Percentiles rank a stretch among this genome's conserved stretches.
phyloP scores from a whole-genome alignment of 2,329 filamentous ascomycete species.

The Monosporascus sp. region DNA sequence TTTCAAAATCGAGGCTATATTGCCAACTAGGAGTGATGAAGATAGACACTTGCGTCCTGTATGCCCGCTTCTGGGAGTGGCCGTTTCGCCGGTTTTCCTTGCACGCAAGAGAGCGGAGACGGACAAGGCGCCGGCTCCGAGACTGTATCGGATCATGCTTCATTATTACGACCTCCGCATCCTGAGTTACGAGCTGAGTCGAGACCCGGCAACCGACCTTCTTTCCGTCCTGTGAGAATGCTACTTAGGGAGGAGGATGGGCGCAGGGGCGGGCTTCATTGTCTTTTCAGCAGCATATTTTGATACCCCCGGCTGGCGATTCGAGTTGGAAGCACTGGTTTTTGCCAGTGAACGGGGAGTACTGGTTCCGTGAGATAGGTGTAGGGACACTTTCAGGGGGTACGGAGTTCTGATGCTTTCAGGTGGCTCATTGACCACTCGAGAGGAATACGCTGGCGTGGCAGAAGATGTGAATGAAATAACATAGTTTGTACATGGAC shows the following conservation, averaged over 20 bases:
- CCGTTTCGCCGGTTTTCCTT: constrained; percentile 59
- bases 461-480: neutral
- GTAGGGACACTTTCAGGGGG: neutral
- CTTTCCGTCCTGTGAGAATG: constrained; percentile 19
- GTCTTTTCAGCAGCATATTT: neutral
- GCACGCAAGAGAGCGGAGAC: constrained; percentile 22
- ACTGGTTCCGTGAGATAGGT: neutral
- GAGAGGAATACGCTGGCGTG: neutral
- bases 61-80: constrained; percentile 61
- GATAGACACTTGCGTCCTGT: constrained; percentile 34
- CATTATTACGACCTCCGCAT: constrained; percentile 68
- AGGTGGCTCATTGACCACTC: neutral
- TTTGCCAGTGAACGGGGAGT: neutral
- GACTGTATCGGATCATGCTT: constrained; percentile 61
- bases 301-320: neutral
- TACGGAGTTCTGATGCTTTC: neutral
- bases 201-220: constrained; percentile 29
- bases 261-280: neutral
- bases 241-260: neutral
- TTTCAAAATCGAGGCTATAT: constrained; percentile 50
- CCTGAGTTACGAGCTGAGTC: constrained; percentile 62
- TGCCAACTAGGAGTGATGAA: constrained; percentile 46
- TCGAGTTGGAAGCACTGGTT: neutral
- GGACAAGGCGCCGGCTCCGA: constrained; percentile 25
- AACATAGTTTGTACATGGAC: neutral